A percentile compares a stretch with the other conserved stretches of the same genome.
Evolutionary conservation across 805 yeast genomes (phyloP).

Genomic region (Kodamaea hsintzibuensis): DNA sequence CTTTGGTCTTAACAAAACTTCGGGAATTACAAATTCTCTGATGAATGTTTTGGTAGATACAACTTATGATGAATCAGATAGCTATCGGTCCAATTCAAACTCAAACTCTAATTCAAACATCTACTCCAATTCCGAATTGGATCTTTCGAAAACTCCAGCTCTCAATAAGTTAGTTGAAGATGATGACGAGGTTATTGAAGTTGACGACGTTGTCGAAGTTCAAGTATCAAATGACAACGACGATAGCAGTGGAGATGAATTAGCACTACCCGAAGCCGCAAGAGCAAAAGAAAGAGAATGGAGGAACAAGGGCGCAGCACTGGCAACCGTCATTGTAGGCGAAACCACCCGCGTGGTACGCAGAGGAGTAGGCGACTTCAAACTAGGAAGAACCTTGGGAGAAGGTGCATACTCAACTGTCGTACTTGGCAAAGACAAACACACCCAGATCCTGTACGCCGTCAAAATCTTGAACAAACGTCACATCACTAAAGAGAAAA

Average conservation of each 20-base stretch:
- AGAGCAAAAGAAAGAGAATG: slow-evolving; percentile 24
- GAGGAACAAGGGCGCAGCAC: slow-evolving; percentile 39
- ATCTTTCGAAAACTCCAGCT: slow-evolving; percentile 3
- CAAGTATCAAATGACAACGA: neutral
- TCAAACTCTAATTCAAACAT: neutral
- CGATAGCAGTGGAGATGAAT: slow-evolving; percentile 2
- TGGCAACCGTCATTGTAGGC: slow-evolving; percentile 19
- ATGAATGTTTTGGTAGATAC: slow-evolving; percentile 37
- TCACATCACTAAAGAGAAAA: slow-evolving; percentile 77
- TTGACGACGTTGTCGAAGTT: slow-evolving; percentile 5
- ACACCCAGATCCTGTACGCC: slow-evolving; percentile 62
- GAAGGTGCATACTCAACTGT: slow-evolving; percentile 50
- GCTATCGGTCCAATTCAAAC: neutral
- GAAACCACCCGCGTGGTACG: slow-evolving; percentile 26
- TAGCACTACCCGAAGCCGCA: slow-evolving; percentile 10
- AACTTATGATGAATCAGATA: neutral
- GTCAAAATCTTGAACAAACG: slow-evolving; percentile 74
- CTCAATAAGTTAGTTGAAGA: slow-evolving; percentile 8
- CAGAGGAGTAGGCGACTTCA: slow-evolving; percentile 42
- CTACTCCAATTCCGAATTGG: slow-evolving; percentile 1
- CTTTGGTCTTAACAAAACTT: slow-evolving; percentile 19
- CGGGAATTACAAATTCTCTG: slow-evolving; percentile 35
- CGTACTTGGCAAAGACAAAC: slow-evolving; percentile 48
- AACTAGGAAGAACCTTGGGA: slow-evolving; percentile 43
- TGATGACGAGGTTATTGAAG: slow-evolving; percentile 13